Base-by-base conservation (phyloP, 768 basidiomycete species). In the Psilocybe tampanensis region DNA sequence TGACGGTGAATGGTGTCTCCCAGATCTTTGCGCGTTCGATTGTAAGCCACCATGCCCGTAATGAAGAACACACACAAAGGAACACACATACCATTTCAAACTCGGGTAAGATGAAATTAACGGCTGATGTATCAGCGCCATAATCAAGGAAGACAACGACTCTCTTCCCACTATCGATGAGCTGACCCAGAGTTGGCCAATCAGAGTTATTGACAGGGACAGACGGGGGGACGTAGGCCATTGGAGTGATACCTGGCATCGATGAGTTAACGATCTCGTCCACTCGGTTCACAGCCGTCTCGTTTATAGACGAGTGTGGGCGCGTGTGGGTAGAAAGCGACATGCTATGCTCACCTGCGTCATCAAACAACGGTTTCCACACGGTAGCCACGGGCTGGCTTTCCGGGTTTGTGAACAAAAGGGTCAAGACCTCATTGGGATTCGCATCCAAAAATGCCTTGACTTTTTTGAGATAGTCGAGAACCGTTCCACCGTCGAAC, bases 341-440 rank as follows among this genome's bases (percentile, higher is more conserved):
- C 51, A 29, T 44, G 8, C 8, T 41, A 5, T 8, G 68, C 60
- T 72, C 66, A 67, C 85, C 84, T 11, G 85, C 72, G 1, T 68
- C 43, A 39, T 80, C 74, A 67, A 88, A 88, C 0, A 77, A 72
- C 1, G 82, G 80, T 32, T 78, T 78, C 80, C 83, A 86, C 6
- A 79, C 67, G 4, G 71, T 72, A 4, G 72, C 64, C 11, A 85
- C 72, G 1, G 81, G 79, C 15, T 79, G 69, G 8, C 78, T 76
- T 54, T 88, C 86, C 3, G 82, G 84, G 66, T 89, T 89, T 36
- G 87, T 87, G 64, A 89, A 86, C 34, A 89, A 70, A 49, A 89
- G 70, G 0, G 86, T 86, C 47, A 89, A 55, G 41, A 88, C 85
- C 58, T 89, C 87, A 60, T 81, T 85, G 0, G 87, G 86, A 63